Base-by-base conservation (phyloP, 2,329 filamentous ascomycete species). In the Neofusicoccum ribis region DNA sequence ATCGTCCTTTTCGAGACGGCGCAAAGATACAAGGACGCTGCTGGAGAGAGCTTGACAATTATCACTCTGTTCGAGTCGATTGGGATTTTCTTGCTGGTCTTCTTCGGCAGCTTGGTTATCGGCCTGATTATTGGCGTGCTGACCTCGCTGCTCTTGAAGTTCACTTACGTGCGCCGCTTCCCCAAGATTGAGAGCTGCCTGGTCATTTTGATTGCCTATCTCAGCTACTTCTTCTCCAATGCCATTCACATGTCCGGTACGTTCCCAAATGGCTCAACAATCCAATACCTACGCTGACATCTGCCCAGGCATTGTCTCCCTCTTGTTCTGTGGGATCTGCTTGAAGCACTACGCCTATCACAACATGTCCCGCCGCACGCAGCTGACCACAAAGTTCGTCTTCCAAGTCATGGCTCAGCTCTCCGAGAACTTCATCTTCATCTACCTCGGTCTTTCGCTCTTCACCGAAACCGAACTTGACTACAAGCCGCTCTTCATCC, bases 381-480 rank as follows among this genome's bases (percentile, higher is more conserved):
- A 99, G 77, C 88, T 99, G 68, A 97, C 95, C 15, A 99, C 95
- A 61, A 99, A 99, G 78, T 99, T 96, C 79, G 86, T 97, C 65
- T 99, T 99, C 81, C 92, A 96, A 77, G 89, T 97, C 68, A 89
- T 96, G 71, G 92, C 95, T 3, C 95, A 99, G 78, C 81, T 99
- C 51, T 97, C 94, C 0, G 95, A 99, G 80, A 99, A 99, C 78
- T 99, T 99, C 76, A 99, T 99, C 78, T 99, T 99, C 82, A 99
- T 99, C 77, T 99, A 99, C 74, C 87, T 99, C 0, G 95, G 95
- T 5, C 84, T 99, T 3, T 96, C 95, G 0, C 85, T 99, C 34
- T 98, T 99, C 77, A 97, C 95, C 3, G 93, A 98, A 72, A 89
- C 88, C 61, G 88, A 91, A 58, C 84, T 97, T 27, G 88, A 92